phyloP scores from a whole-genome alignment of 2,329 filamentous ascomycete species.

The Orbilia brochopaga region DNA sequence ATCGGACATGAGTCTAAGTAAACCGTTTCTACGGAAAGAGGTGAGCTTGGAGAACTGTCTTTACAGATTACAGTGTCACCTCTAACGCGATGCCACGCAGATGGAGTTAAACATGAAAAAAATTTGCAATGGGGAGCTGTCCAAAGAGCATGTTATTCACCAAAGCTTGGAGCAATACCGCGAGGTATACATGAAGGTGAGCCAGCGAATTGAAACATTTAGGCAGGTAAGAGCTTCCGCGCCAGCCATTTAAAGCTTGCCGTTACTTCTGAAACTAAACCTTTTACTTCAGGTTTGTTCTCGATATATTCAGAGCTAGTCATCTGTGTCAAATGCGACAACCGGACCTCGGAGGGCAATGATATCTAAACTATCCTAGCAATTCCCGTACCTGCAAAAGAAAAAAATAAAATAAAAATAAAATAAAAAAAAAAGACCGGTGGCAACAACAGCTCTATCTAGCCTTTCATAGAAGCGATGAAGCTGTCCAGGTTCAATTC shows the following conservation, averaged over 20 bases:
- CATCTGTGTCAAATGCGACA: neutral
- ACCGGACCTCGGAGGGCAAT: neutral
- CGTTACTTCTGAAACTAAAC: neutral
- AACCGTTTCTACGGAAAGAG: conserved; percentile 94
- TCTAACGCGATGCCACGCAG: conserved; percentile 52
- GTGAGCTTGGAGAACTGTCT: conserved; percentile 56
- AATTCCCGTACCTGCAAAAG: no score
- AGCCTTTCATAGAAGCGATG: conserved; percentile 84
- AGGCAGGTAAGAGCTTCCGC: conserved; percentile 47
- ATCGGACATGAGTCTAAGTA: conserved; percentile 88
- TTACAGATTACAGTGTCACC: neutral
- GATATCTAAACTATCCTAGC: no score
- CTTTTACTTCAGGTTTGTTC: neutral
- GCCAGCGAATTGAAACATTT: conserved; percentile 69
- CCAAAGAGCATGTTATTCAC: conserved; percentile 74
- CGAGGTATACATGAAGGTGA: conserved; percentile 81
- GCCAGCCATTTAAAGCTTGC: neutral
- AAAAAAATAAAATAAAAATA: neutral
- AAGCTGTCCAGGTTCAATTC: conserved; percentile 96
- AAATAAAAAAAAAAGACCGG: neutral
- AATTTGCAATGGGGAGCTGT: conserved; percentile 86
- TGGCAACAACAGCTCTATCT: neutral
- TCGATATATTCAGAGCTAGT: neutral
- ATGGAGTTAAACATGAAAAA: conserved; percentile 98
- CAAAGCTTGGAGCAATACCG: conserved; percentile 87